Evolutionary conservation across 331 rosid genomes (phyloP), one percentile per base, ranked within the genome.

Genomic region (Quercus tomentella): DNA sequence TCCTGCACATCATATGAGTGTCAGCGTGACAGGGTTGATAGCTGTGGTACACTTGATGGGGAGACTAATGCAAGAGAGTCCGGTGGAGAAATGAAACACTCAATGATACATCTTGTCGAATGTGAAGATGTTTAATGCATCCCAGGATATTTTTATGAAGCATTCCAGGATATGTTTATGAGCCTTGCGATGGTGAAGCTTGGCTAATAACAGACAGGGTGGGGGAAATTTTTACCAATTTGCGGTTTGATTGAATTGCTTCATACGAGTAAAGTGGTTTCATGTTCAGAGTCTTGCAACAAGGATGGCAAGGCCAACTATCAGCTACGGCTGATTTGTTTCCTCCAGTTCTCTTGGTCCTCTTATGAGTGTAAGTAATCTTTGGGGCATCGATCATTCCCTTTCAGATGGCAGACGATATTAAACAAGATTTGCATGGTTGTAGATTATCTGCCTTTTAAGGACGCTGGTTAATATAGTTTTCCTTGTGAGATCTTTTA

Each of bases 1-100:
- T 84, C 87, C 17, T 84, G 82, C 71, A 73, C 82, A 21, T 84
- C 82, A 6, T 80, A 28, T 2, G 87, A 84, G 76, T 69, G 21
- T 52, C 80, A 80, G 79, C 75, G 14, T 67, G 78, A 33, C n/a
- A 14, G 67, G 51, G 57, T 76, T 35, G 51, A 76, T 6, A 41
- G 49, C 18, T 71, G 56, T 62, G 21, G 54, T 43, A 61, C 62
- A 20, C 70, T 35, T 62, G 72, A 25, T 12, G 61, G 21, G 62
- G 62, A 22, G 31, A 75, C 7, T 15, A 60, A 37, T 75, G 61
- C 61, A 35, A 74, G 56, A 75, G 80, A 74, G 41, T 75, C 69
- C 58, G 37, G 74, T 10, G 26, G 57, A 5, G 70, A 57, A 69
- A 69, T 80, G 63, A 75, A 51, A 23, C 57, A 18, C 33, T 57